Percentiles rank a stretch among this genome's conserved stretches.
These are phyloP conservation scores for Trichosporon faecale DNA, from an alignment of 1,284 basidiomycete species.

Conservation along the genomic window DNA sequence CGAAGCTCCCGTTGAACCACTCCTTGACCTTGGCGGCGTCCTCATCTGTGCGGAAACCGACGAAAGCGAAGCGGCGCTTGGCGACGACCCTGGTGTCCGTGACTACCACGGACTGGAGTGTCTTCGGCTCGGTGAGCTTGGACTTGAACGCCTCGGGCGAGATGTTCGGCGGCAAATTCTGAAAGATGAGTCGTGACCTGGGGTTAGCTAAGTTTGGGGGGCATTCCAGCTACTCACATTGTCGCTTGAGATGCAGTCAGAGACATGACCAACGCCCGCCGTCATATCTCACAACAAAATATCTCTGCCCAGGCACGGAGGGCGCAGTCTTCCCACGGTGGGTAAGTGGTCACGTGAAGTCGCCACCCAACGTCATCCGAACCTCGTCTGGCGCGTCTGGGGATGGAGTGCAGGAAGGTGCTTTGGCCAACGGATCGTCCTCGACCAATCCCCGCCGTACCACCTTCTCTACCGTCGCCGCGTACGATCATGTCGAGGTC, in stretches of 20 bases:
- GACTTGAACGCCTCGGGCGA: conserved; percentile 59
- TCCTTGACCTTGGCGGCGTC: conserved; percentile 73
- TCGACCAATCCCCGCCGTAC: too few species aligned
- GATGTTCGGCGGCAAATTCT: conserved; percentile 73
- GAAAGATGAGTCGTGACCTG: conserved; percentile 84
- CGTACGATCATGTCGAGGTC: too few species aligned
- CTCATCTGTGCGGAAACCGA: conserved; percentile 78
- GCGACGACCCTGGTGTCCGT: conserved; percentile 85
- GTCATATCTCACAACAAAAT: conserved; percentile 11
- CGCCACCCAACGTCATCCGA: not conserved
- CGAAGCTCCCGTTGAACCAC: conserved; percentile 82
- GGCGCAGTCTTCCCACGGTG: not conserved
- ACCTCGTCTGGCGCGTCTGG: too few species aligned
- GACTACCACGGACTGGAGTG: conserved; percentile 53
- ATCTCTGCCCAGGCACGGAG: not conserved
- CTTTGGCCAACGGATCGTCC: too few species aligned
- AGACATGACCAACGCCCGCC: not conserved
- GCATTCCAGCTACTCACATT: conserved; percentile 15
- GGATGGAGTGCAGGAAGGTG: too few species aligned
- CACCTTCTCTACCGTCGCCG: too few species aligned
- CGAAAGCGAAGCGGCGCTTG: conserved; percentile 85
- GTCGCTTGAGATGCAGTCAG: not conserved
- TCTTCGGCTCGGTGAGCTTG: conserved; percentile 51
- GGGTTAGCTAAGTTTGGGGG: not conserved
- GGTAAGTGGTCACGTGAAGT: not conserved